phyloP scores from a whole-genome alignment of 495 filamentous ascomycete species.

The Penicillium longicatenatum region DNA sequence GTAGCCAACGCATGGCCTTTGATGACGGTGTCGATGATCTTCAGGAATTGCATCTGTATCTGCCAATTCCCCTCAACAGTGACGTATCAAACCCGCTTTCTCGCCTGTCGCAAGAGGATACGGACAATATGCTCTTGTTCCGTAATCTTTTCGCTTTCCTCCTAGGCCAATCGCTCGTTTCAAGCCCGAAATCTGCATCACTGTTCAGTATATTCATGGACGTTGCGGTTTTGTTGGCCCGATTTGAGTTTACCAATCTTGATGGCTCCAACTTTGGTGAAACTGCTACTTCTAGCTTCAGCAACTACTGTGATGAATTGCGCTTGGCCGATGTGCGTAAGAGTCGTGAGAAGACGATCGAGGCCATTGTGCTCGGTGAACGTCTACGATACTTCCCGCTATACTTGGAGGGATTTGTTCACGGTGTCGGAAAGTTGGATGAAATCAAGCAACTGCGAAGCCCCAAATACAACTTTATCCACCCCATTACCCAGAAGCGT shows the following conservation, averaged over 20 bases:
- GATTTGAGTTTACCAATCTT: constrained; percentile 76
- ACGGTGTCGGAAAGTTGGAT: constrained; percentile 88
- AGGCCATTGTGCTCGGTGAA: constrained; percentile 86
- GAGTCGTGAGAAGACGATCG: constrained; percentile 87
- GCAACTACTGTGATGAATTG: constrained; percentile 74
- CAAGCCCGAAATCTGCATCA: constrained; percentile 64
- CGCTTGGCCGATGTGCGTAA: constrained; percentile 75
- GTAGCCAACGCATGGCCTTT: constrained; percentile 45
- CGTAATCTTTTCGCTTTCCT: constrained; percentile 94
- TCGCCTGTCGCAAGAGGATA: constrained; percentile 54
- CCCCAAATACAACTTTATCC: constrained; percentile 69
- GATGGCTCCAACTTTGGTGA: constrained; percentile 85
- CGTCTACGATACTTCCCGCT: constrained; percentile 76
- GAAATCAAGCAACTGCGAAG: constrained; percentile 67
- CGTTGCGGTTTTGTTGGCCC: constrained; percentile 65
- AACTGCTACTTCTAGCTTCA: constrained; percentile 72
- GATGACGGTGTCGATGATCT: constrained; percentile 44
- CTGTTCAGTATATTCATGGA: constrained; percentile 75
- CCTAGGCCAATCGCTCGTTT: constrained; percentile 75
- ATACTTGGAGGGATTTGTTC: constrained; percentile 89
- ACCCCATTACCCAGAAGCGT: constrained; percentile 69
- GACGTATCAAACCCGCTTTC: constrained; percentile 45
- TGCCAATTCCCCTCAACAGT: constrained; percentile 60
- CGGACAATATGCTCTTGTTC: constrained; percentile 70
- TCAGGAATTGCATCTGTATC: constrained; percentile 67